Evolutionary conservation across 2,329 filamentous ascomycete genomes (phyloP).

Genomic region (Epichloe hybrida): DNA sequence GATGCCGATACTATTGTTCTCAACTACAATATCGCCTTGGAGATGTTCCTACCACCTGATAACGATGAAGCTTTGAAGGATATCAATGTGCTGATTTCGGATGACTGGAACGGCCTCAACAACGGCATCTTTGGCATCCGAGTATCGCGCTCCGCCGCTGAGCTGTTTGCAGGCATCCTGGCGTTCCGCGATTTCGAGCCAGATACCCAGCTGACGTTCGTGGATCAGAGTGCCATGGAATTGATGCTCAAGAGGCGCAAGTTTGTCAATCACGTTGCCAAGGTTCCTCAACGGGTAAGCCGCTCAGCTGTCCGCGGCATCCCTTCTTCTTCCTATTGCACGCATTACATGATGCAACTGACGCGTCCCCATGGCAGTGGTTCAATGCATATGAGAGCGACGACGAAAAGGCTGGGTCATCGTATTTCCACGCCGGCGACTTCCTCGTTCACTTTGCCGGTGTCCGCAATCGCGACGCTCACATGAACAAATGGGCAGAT

Average conservation of each 20-base stretch:
- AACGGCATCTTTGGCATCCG: conserved; percentile 9
- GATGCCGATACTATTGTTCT: conserved; percentile 9
- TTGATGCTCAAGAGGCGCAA: conserved; percentile 6
- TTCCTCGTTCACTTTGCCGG: conserved; percentile 11
- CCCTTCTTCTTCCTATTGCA: not conserved
- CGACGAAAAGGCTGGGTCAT: not conserved
- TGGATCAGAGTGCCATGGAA: conserved; percentile 11
- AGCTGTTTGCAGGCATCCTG: conserved; percentile 9
- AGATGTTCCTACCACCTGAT: conserved; percentile 1
- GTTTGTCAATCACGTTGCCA: conserved; percentile 5
- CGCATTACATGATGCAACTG: too few relatives aligned
- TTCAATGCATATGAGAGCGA: conserved; percentile 9
- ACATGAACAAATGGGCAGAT: conserved; percentile 2
- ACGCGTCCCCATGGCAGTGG: conserved; percentile 4
- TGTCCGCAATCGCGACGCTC: not conserved
- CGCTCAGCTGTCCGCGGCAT: not conserved
- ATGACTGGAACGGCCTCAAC: conserved; percentile 5
- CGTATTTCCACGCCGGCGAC: conserved; percentile 6
- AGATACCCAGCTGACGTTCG: conserved; percentile 5
- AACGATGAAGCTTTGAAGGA: not conserved
- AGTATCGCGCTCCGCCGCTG: conserved; percentile 7
- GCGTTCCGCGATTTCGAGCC: conserved; percentile 8
- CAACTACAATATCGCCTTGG: conserved; percentile 5
- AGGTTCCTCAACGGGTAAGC: conserved; percentile 8
- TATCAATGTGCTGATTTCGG: not conserved